A percentile compares a stretch with the other conserved stretches of the same genome.
Evolutionary conservation across 371 early-diverging fungal genomes (phyloP).

Genomic region (Coemansia sp.): DNA sequence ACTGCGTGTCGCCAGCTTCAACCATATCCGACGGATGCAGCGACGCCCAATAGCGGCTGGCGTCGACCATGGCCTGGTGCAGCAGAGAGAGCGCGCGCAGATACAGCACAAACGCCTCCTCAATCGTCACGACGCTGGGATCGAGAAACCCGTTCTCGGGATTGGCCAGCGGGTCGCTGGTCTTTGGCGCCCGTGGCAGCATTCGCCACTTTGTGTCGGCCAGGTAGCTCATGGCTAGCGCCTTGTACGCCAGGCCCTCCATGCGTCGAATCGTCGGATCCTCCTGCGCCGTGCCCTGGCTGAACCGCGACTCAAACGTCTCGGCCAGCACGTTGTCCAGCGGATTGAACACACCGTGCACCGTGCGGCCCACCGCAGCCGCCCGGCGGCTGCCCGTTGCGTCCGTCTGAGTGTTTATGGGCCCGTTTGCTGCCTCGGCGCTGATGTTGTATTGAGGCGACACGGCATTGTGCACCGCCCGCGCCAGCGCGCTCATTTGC

Average conservation of each 20-base stretch:
- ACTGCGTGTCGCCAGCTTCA: background rate
- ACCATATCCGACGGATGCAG: conserved; percentile 22
- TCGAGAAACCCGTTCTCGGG: conserved; percentile 25
- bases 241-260: conserved; percentile 50
- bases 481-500: conserved; percentile 47
- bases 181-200: conserved; percentile 9
- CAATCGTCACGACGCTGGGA: conserved; percentile 53
- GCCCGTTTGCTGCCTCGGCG: conserved; percentile 40
- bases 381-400: background rate
- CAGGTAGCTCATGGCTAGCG: conserved; percentile 42
- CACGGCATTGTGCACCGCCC: conserved; percentile 41
- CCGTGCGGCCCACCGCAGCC: background rate
- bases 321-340: conserved; percentile 35
- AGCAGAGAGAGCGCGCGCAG: conserved; percentile 72
- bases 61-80: conserved; percentile 71
- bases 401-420: conserved; percentile 15
- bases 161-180: conserved; percentile 25
- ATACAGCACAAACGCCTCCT: conserved; percentile 75
- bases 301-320: conserved; percentile 40
- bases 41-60: conserved; percentile 68
- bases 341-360: conserved; percentile 39
- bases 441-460: conserved; percentile 39
- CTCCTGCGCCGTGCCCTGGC: conserved; percentile 37
- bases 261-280: conserved; percentile 49
- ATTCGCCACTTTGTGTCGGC: conserved; percentile 48